Evolutionary conservation across 345 rosid species (phyloP).

Genomic region (Arabis alpina): DNA sequence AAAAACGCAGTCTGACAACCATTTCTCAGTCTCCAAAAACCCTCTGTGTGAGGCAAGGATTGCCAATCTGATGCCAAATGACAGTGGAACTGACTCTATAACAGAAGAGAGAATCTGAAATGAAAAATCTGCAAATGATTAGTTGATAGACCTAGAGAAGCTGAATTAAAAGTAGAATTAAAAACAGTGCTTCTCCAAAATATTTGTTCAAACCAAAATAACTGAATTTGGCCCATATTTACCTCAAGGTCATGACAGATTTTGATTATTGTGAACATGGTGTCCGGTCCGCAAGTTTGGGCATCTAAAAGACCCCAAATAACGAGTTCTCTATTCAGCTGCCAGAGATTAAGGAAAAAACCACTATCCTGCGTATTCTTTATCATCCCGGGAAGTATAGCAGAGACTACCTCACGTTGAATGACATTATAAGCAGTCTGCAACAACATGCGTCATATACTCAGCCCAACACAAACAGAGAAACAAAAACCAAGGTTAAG

Average conservation of each 20-base stretch:
- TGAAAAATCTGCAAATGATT: slow-evolving; percentile 3
- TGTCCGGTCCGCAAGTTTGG: slow-evolving; percentile 51
- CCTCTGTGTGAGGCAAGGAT: slow-evolving; percentile 70
- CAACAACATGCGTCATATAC: not conserved
- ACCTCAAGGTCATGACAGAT: slow-evolving; percentile 78
- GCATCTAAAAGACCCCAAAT: slow-evolving; percentile 66
- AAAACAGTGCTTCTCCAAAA: not conserved
- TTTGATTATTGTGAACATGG: slow-evolving; percentile 58
- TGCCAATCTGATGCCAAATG: slow-evolving; percentile 64
- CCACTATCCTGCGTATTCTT: slow-evolving; percentile 50
- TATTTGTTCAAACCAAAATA: too few relatives aligned
- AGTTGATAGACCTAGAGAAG: not conserved
- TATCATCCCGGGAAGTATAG: slow-evolving; percentile 60
- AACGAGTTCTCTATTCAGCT: slow-evolving; percentile 58
- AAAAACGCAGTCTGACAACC: slow-evolving; percentile 59
- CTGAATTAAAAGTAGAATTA: not conserved
- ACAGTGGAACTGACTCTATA: slow-evolving; percentile 64
- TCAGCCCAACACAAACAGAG: not conserved
- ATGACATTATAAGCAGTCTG: slow-evolving; percentile 77
- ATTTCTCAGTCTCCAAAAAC: slow-evolving; percentile 62
- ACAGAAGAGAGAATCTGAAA: slow-evolving; percentile 64
- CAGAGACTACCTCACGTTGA: slow-evolving; percentile 59
- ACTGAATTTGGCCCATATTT: slow-evolving; percentile 1
- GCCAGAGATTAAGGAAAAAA: slow-evolving; percentile 69
- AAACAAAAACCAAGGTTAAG: too few relatives aligned